These are phyloP conservation scores for Cercospora nicotianae DNA, from an alignment of 2,329 filamentous ascomycete genomes.

Conservation along the genomic window DNA sequence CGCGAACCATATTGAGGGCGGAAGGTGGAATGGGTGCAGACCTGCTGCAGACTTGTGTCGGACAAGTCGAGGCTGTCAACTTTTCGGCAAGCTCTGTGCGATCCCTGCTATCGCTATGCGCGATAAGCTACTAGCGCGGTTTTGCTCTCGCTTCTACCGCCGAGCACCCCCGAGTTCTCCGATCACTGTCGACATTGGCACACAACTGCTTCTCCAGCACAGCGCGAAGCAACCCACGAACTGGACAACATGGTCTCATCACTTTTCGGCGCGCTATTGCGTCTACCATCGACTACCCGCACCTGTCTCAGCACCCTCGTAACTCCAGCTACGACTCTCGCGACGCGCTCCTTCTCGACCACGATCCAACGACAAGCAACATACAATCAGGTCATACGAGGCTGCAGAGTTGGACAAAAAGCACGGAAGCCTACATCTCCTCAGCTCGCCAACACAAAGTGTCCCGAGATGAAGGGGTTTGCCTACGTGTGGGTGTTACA, in stretches of 20 bases:
- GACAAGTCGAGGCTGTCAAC: background rate
- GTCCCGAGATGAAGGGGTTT: constrained; percentile 94
- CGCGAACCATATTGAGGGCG: constrained; percentile 43
- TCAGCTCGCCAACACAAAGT: constrained; percentile 62
- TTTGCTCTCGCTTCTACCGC: background rate
- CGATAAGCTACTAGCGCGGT: background rate
- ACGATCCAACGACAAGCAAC: constrained; percentile 45
- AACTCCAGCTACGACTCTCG: constrained; percentile 25
- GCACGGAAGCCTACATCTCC: constrained; percentile 87
- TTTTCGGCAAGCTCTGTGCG: constrained; percentile 7
- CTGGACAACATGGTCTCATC: constrained; percentile 41
- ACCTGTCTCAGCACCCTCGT: constrained; percentile 29
- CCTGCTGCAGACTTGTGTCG: constrained; percentile 3
- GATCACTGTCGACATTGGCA: constrained; percentile 6
- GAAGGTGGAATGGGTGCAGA: background rate
- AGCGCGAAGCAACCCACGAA: background rate
- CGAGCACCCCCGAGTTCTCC: constrained; percentile 4
- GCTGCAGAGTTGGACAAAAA: constrained; percentile 75
- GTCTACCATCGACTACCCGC: constrained; percentile 36
- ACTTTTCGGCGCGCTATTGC: constrained; percentile 42
- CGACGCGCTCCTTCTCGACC: constrained; percentile 43
- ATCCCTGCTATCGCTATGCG: constrained; percentile 2
- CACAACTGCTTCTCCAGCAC: background rate
- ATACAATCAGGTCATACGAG: constrained; percentile 57
- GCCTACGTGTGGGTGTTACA: constrained; percentile 87